phyloP scores from a whole-genome alignment of 768 basidiomycete species.

The Leccinum pellstonianum region DNA sequence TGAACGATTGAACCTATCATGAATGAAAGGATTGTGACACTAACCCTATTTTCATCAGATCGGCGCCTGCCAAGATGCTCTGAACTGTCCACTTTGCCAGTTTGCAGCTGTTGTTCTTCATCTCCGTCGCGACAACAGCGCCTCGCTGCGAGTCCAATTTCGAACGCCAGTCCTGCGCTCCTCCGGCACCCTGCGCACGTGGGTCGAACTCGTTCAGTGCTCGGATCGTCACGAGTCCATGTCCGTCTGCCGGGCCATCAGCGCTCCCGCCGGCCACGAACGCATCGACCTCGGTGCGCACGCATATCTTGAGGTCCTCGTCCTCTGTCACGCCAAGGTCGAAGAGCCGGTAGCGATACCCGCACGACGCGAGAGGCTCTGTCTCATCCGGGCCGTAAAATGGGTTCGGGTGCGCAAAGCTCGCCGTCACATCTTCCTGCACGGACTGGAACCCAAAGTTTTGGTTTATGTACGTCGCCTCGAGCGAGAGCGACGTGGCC shows the following conservation, averaged over 20 bases:
- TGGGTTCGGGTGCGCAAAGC: conserved; percentile 87
- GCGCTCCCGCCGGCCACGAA: conserved; percentile 53
- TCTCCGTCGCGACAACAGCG: conserved; percentile 97
- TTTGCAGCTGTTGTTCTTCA: conserved; percentile 99
- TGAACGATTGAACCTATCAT: neutral
- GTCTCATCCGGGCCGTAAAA: conserved; percentile 94
- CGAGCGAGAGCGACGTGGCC: conserved; percentile 88
- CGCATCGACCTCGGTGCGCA: conserved; percentile 96
- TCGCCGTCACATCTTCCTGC: conserved; percentile 64
- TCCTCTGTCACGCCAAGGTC: conserved; percentile 89
- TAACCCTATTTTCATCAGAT: conserved; percentile 95
- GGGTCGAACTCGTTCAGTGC: conserved; percentile 98
- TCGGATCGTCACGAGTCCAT: conserved; percentile 85
- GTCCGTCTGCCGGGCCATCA: conserved; percentile 63
- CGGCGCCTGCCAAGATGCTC: conserved; percentile 91
- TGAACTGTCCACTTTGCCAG: conserved; percentile 97
- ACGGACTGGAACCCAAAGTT: conserved; percentile 98
- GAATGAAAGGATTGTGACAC: conserved; percentile 28
- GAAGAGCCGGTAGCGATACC: conserved; percentile 94
- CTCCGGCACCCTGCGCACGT: conserved; percentile 83
- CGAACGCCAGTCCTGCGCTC: conserved; percentile 98
- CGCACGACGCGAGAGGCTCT: conserved; percentile 92
- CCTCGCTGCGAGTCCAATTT: conserved; percentile 95
- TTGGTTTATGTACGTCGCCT: conserved; percentile 98
- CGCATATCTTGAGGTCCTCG: conserved; percentile 86